These are phyloP conservation scores for Larix kaempferi DNA, from an alignment of 75 land plant genomes.

Conservation along the genomic window DNA sequence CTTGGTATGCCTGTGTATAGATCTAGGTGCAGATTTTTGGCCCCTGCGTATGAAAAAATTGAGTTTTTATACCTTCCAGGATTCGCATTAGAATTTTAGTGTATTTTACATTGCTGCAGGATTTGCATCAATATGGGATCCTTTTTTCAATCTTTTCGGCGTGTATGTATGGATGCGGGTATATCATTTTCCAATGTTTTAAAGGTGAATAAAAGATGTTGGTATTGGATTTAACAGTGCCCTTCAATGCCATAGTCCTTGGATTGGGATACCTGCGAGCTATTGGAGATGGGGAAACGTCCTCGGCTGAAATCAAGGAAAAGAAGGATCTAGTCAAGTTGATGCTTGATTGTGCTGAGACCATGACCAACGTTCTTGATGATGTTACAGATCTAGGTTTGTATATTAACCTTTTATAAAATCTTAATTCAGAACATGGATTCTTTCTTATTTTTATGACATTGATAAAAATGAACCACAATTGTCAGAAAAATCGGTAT, in stretches of 20 bases:
- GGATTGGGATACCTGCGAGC: constrained; percentile 39
- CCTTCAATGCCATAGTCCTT: constrained; percentile 48
- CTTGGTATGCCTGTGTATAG: no score
- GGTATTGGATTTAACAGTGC: constrained; percentile 22
- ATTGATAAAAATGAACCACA: no score
- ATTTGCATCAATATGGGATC: background rate
- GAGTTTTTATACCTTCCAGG: background rate
- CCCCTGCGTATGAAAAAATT: no score
- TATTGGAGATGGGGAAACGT: constrained; percentile 11
- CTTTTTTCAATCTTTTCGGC: background rate
- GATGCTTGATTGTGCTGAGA: constrained; percentile 51
- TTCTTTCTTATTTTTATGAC: background rate
- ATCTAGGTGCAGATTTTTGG: no score
- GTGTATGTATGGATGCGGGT: background rate
- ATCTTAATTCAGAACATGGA: background rate
- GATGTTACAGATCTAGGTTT: constrained; percentile 52
- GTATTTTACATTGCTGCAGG: background rate
- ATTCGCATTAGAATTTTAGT: background rate
- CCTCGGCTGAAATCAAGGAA: constrained; percentile 18
- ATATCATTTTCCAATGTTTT: background rate
- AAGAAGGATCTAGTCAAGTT: constrained; percentile 35
- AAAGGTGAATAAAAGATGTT: background rate
- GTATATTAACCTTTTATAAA: background rate
- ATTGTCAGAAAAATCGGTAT: constrained; percentile 11
- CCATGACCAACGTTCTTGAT: constrained; percentile 52